These are phyloP conservation scores for Clonostachys rhizophaga DNA, from an alignment of 2,329 filamentous ascomycete genomes.

Conservation along the genomic window DNA sequence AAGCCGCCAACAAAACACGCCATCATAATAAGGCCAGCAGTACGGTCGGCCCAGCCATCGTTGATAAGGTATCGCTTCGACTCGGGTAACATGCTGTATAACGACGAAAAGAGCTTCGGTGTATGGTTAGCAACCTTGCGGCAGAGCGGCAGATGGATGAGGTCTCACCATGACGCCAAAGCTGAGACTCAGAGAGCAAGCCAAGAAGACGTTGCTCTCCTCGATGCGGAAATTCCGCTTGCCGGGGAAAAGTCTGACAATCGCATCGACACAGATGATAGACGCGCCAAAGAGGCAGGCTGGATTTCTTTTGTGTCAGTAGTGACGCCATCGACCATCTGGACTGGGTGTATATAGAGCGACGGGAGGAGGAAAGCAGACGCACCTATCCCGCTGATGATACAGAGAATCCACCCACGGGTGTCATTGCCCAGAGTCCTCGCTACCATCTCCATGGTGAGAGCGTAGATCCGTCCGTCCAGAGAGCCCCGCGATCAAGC, in stretches of 20 bases:
- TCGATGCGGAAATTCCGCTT: slow-evolving; percentile 79
- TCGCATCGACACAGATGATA: slow-evolving; percentile 81
- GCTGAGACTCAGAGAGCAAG: slow-evolving; percentile 83
- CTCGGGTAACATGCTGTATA: slow-evolving; percentile 91
- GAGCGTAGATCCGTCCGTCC: too few relatives aligned
- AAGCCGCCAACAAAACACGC: slow-evolving; percentile 68
- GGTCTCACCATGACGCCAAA: slow-evolving; percentile 87
- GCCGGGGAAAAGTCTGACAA: slow-evolving; percentile 69
- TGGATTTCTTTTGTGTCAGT: slow-evolving; percentile 12
- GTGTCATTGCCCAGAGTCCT: slow-evolving; percentile 67
- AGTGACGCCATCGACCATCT: not conserved
- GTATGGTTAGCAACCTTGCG: not conserved
- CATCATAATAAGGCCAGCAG: slow-evolving; percentile 66
- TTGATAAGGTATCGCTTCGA: slow-evolving; percentile 72
- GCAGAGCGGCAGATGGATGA: not conserved
- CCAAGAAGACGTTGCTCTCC: slow-evolving; percentile 83
- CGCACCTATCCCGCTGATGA: slow-evolving; percentile 71
- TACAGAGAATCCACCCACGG: slow-evolving; percentile 88
- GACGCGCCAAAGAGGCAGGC: slow-evolving; percentile 71
- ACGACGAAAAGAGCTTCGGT: slow-evolving; percentile 76
- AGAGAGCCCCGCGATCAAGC: too few relatives aligned
- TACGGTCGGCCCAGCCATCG: slow-evolving; percentile 61
- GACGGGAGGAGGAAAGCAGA: slow-evolving; percentile 7
- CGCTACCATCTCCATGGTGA: slow-evolving; percentile 26
- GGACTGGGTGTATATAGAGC: too few relatives aligned